Evolutionary conservation across 345 rosid species (phyloP).

Genomic region (Populus davidiana): DNA sequence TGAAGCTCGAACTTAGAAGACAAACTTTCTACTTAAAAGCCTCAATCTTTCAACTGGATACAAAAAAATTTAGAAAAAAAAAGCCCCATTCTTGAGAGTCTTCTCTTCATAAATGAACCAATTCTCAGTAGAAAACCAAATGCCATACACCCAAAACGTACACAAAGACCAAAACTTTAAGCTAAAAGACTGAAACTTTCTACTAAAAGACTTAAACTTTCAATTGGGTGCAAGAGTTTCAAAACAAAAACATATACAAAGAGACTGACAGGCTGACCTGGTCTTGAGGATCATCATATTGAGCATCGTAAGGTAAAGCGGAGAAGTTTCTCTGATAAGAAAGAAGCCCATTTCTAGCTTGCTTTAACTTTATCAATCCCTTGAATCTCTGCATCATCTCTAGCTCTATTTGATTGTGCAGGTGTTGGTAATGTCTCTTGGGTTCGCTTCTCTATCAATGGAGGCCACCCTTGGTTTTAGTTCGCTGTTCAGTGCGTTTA

Average conservation of each 20-base stretch:
- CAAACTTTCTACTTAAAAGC: not conserved
- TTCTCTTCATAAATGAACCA: not conserved
- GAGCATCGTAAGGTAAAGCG: constrained; percentile 55
- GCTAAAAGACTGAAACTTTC: not conserved
- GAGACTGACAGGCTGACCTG: constrained; percentile 42
- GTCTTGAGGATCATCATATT: constrained; percentile 47
- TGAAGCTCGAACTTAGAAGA: not conserved
- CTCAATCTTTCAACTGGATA: not conserved
- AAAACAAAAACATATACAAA: not conserved
- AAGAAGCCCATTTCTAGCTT: constrained; percentile 33
- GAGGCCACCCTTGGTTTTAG: not conserved
- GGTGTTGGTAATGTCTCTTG: not conserved
- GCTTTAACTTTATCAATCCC: constrained; percentile 35
- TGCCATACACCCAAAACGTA: not conserved
- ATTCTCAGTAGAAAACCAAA: not conserved
- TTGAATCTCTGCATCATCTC: constrained; percentile 51
- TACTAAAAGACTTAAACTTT: not conserved
- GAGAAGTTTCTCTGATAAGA: constrained; percentile 49
- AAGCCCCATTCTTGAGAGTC: not conserved
- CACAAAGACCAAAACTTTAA: not conserved
- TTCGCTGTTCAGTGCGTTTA: not conserved
- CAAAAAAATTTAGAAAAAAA: not conserved
- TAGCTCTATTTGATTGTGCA: not conserved
- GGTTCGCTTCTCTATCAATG: not conserved
- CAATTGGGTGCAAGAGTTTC: not conserved